Percentiles rank a stretch among this genome's conserved stretches.
phyloP scores from a whole-genome alignment of 164 flowering plant species.

The Vitis amurensis region DNA sequence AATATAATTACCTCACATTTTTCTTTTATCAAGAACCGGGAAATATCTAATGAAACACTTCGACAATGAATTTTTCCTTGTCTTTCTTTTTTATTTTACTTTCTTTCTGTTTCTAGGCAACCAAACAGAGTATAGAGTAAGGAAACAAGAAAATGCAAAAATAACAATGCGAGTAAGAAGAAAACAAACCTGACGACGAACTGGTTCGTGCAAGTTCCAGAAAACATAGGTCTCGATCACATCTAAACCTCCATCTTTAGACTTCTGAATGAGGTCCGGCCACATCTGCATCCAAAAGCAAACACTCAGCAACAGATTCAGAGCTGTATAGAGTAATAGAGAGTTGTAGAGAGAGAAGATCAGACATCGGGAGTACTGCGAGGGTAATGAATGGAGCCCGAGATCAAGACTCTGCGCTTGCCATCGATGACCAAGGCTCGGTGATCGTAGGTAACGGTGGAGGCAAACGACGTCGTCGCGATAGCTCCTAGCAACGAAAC shows the following conservation, averaged over 20 bases:
- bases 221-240: constrained; percentile 92
- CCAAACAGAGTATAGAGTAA: neutral
- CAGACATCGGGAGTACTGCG: constrained; percentile 89
- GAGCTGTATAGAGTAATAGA: neutral
- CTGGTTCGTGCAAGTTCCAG: constrained; percentile 93
- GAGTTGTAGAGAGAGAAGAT: constrained; percentile 5
- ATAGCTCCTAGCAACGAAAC: constrained; percentile 8
- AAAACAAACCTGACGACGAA: constrained; percentile 51
- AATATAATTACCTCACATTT: too few species aligned
- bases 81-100: too few species aligned
- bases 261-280: constrained; percentile 88
- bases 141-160: constrained; percentile 3
- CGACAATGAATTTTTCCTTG: too few species aligned
- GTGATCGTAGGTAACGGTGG: constrained; percentile 68
- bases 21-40: too few species aligned
- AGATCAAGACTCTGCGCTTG: constrained; percentile 61
- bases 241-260: constrained; percentile 95
- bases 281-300: constrained; percentile 68
- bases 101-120: too few species aligned
- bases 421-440: constrained; percentile 80
- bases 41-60: too few species aligned
- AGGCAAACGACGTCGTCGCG: constrained; percentile 24
- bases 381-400: constrained; percentile 95
- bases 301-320: neutral
- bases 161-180: neutral